These are phyloP conservation scores for Gloeophyllum trabeum DNA, from an alignment of 768 basidiomycete genomes.

Conservation along the genomic window DNA sequence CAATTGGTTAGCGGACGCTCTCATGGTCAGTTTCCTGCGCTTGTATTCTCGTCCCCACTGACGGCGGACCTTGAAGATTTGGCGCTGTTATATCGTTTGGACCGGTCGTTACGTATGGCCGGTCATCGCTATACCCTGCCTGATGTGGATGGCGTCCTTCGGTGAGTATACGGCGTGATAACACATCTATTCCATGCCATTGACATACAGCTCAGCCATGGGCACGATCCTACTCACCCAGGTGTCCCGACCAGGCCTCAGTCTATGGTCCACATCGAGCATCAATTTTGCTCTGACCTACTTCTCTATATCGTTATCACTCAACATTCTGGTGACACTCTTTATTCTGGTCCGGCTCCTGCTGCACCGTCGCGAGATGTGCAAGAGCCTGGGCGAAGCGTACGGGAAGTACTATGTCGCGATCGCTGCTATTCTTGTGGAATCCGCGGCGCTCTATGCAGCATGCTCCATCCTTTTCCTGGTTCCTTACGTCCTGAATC, in stretches of 20 bases:
- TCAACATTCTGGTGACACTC: constrained; percentile 15
- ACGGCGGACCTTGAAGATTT: background rate
- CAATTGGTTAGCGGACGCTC: background rate
- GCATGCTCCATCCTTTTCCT: constrained; percentile 14
- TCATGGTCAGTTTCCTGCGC: background rate
- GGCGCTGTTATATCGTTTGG: background rate
- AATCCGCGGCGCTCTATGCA: constrained; percentile 17
- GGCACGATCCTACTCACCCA: constrained; percentile 6
- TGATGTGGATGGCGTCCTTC: background rate
- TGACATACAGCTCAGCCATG: background rate
- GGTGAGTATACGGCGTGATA: background rate
- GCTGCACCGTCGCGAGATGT: constrained; percentile 9
- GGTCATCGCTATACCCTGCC: background rate
- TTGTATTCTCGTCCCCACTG: background rate
- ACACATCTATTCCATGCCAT: background rate
- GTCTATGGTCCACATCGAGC: constrained; percentile 10
- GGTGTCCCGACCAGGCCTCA: constrained; percentile 9
- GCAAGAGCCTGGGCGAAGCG: constrained; percentile 4
- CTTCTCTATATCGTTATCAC: constrained; percentile 13
- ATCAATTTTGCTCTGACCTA: constrained; percentile 4
- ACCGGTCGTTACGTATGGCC: background rate
- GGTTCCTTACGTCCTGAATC: constrained; percentile 10
- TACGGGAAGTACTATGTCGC: constrained; percentile 13
- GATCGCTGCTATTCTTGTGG: constrained; percentile 13
- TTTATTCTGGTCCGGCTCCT: constrained; percentile 13